phyloP scores from a whole-genome alignment of 192 early-diverging fungal species.

The Backusella sp. region DNA sequence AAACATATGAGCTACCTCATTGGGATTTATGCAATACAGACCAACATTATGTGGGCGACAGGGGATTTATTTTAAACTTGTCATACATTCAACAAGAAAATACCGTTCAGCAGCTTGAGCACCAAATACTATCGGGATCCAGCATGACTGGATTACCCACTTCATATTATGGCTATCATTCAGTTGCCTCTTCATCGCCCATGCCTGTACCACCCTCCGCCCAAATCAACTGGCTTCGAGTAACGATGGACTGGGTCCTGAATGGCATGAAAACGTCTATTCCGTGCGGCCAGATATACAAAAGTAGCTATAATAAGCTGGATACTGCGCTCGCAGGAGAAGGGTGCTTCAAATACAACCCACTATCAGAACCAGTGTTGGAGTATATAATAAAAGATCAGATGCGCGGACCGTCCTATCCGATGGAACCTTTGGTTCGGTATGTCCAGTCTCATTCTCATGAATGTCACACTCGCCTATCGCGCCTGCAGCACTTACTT shows the following conservation, averaged over 20 bases:
- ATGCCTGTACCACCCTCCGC: not conserved
- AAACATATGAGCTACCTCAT: conserved; percentile 19
- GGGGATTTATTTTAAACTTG: conserved; percentile 18
- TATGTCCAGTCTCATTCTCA: conserved; percentile 33
- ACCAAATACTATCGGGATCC: not conserved
- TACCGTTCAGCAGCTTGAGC: not conserved
- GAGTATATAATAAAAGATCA: conserved; percentile 16
- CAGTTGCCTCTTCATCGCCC: not conserved
- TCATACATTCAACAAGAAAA: conserved; percentile 19
- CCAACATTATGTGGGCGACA: conserved; percentile 34
- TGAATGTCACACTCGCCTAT: conserved; percentile 27
- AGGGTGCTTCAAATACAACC: conserved; percentile 33
- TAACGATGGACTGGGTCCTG: conserved; percentile 26
- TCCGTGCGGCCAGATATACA: conserved; percentile 20
- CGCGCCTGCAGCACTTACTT: conserved; percentile 22
- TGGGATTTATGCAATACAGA: conserved; percentile 1
- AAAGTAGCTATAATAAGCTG: conserved; percentile 3
- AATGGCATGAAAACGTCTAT: conserved; percentile 17
- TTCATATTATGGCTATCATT: not conserved
- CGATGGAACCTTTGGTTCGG: conserved; percentile 7
- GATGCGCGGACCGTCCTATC: not conserved
- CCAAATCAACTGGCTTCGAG: conserved; percentile 27
- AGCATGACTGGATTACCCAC: not conserved
- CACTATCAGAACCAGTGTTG: conserved; percentile 27
- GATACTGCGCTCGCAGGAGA: conserved; percentile 12